phyloP scores from a whole-genome alignment of 495 filamentous ascomycete genomes.

The Chaetomium cochliodes region DNA sequence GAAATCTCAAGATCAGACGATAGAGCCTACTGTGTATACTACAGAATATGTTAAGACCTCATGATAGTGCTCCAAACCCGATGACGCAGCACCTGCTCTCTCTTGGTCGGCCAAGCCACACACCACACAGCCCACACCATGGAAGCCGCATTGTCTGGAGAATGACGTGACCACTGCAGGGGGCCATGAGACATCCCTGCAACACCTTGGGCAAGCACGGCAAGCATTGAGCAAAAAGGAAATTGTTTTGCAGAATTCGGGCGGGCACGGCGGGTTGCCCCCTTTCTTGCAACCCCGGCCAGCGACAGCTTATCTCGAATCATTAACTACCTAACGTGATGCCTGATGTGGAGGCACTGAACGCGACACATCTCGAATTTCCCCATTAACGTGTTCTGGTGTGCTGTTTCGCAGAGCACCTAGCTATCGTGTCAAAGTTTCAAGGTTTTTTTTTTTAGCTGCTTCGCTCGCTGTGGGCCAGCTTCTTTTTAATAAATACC shows the following conservation, averaged over 20 bases:
- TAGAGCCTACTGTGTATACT: background rate
- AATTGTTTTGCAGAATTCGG: conserved; percentile 14
- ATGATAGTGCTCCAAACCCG: background rate
- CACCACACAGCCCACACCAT: background rate
- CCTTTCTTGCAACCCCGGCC: conserved; percentile 12
- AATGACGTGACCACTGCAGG: conserved; percentile 24
- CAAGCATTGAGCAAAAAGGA: conserved; percentile 17
- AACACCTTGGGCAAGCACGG: background rate
- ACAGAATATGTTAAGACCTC: background rate
- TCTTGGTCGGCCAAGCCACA: background rate
- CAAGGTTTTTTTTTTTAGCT: too few relatives aligned
- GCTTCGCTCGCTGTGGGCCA: conserved; percentile 4
- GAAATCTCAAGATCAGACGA: background rate
- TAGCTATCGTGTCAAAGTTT: conserved; percentile 14
- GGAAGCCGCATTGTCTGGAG: conserved; percentile 8
- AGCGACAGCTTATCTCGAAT: background rate
- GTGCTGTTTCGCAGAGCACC: background rate
- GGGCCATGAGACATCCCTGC: conserved; percentile 10
- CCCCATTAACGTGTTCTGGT: background rate
- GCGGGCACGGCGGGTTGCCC: too few relatives aligned
- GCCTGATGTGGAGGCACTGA: background rate
- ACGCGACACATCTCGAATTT: conserved; percentile 11
- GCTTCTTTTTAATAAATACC: background rate
- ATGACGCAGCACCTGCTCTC: background rate
- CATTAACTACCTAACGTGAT: background rate